Evolutionary conservation across 2,329 filamentous ascomycete genomes (phyloP), one percentile per base, ranked within the genome.

Genomic region (Akanthomyces uredinophilus): DNA sequence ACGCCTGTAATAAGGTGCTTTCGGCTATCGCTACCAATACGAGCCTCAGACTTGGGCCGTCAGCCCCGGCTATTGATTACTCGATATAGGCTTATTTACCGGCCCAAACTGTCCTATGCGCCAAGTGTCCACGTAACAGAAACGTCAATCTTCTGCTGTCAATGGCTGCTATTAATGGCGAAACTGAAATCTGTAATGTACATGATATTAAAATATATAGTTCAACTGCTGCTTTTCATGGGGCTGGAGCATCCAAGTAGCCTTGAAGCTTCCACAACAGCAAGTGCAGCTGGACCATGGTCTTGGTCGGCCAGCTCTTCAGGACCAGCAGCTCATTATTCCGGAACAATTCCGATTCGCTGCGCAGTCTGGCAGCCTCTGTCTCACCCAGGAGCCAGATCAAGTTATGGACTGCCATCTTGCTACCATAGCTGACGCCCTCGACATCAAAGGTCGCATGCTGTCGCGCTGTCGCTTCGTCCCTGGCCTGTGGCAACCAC

Each of bases 191-290:
- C 8, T 39, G 4, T 11, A 53, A 53, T 61, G 11, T 54, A 29
- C 43, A 61, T 39, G 18, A 18, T 54, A 14, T 39, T 49, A 39
- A 20, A 13, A 41, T 59, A 41, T 59, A 59, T 32, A 59, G 35
- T n/a, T 14, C 16, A 41, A 7, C 7, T 5, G 20, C 18, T 29
- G 7, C n/a, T 16, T 24, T 5, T 18, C 37, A 59, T 41, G 22
- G 13, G 4, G 41, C 14, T 11, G 58, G 50, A 20, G 7, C 16
- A 22, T 61, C 50, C 24, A 85, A 52, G 66, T 83, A 87, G 1
- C 83, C 83, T 64, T 87, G 81, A 10, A 88, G 69, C 64, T 79
- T 82, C 85, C 85, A 87, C 8, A 87, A 73, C 59, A 78, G 74
- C 60, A 79, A 62, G 70, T 85, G 81, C 51, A 85, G 54, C 16